Evolutionary conservation across 495 filamentous ascomycete species (phyloP), one percentile per base, ranked within the genome.

Genomic region (Xylaria curta): DNA sequence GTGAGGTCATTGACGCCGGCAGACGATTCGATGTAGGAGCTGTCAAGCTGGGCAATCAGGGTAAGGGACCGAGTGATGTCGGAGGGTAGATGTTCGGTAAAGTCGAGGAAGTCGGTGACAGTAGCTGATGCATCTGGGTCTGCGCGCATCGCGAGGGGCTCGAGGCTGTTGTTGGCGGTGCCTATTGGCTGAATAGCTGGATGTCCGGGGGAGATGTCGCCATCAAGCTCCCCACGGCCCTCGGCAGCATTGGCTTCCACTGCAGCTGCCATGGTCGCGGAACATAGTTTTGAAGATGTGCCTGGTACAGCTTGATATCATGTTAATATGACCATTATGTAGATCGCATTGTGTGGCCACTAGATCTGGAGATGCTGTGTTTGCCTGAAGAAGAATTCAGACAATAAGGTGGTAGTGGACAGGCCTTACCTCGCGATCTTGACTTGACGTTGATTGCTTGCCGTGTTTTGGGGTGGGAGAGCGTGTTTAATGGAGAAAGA

Each of bases 81-180:
- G 40, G 94, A 92, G 19, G 96, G 95, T 24, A 98, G 93, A 83
- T 96, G 97, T 83, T 99, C 96, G 73, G 96, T 98, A 81, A 90
- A 97, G 81, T 98, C 96, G 75, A 97, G 91, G 81, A 94, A 99
- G 82, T 99, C 96, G 72, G 92, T 95, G 19, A 98, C 91, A 66
- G 94, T 96, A 10, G 94, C 92, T 73, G 97, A 93, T n/a, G 93
- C 92, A 82, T 99, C 96, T 24, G 95, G 95, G 76, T 99, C 94
- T 49, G 88, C 82, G 74, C 83, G 83, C 76, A 84, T 76, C 62
- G 70, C 73, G 56, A 84, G 76, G 0, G 80, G 74, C 42, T 76
- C 76, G 28, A 81, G 76, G 54, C 71, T 70, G 65, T 76, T 79
- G 70, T 72, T 77, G n/a, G 78, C 42, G 17, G 76, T 49, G 46